Evolutionary conservation across 1,284 basidiomycete species (phyloP), one percentile per base, ranked within the genome.

Genomic region (Malassezia arunalokei): DNA sequence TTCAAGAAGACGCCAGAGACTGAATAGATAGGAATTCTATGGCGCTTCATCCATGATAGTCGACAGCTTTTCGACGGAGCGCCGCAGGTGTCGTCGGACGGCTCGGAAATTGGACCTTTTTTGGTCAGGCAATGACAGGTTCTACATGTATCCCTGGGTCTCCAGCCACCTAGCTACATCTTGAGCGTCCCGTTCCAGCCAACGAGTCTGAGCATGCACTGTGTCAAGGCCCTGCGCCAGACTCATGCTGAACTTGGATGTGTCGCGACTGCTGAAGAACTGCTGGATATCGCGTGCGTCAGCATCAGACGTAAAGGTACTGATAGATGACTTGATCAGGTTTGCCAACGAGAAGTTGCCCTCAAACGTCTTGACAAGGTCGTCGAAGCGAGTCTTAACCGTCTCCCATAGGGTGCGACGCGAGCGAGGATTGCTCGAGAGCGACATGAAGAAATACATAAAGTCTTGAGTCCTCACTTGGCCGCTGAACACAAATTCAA

Each of bases 221-320:
- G 76, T 78, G 60, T 87, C 85, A 55, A 85, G 64, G 17, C 79
- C 77, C 65, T 86, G 85, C 3, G 79, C 77, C 35, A 85, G 74
- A 5, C 77, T 76, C 64, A 82, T 77, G 58, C 78, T 77, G 72
- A 73, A 78, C 62, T 75, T 75, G 35, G 42, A 43, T 24, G 44
- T 59, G 47, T 63, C 50, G 30, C 74, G 76, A 62, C 57, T 65
- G 30, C 41, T 35, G 62, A 73, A 77, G 77, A 85, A 89, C 4
- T 73, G 77, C 41, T 80, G 79, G 28, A 82, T 78, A 6, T 77
- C 77, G 41, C 81, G 74, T 33, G 81, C 79, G 74, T 92, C 90
- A 58, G 81, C 74, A 60, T 82, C 76, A 12, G 79, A 80, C 14
- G 83, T 80, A 56, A 92, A 77, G 39, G 75, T 73, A 20, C 75